A percentile compares a stretch with the other conserved stretches of the same genome.
Conservation (phyloP, 805 yeast genomes). For the Starmerella vaccinii region DNA sequence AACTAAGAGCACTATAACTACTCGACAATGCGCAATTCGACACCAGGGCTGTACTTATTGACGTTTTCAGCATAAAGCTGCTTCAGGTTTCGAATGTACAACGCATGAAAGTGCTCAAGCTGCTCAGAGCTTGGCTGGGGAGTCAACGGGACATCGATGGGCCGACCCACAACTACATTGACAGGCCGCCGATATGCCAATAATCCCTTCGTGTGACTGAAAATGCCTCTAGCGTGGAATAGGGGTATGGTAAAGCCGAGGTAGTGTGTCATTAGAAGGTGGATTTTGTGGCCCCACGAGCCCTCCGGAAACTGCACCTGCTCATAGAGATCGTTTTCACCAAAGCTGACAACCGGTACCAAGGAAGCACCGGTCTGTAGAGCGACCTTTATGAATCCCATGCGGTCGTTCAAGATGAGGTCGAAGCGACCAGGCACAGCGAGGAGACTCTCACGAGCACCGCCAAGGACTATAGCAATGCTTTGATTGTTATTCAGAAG, state of each 20-base stretch:
- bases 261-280: conserved; percentile 57
- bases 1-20: neutral
- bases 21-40: conserved; percentile 19
- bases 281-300: conserved; percentile 47
- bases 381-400: conserved; percentile 84
- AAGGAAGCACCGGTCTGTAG: conserved; percentile 66
- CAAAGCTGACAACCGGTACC: conserved; percentile 86
- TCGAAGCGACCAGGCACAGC: conserved; percentile 42
- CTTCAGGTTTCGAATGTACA: conserved; percentile 56
- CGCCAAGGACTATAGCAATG: conserved; percentile 87
- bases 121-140: conserved; percentile 12
- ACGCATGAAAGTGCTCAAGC: conserved; percentile 47
- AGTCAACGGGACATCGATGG: conserved; percentile 30
- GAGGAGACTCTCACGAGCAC: conserved; percentile 80
- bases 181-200: conserved; percentile 77
- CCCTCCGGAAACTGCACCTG: conserved; percentile 38
- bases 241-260: conserved; percentile 84
- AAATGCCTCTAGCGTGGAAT: conserved; percentile 83
- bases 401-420: conserved; percentile 63
- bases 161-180: conserved; percentile 44
- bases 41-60: conserved; percentile 25
- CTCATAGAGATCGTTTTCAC: conserved; percentile 63
- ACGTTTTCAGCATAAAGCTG: conserved; percentile 60
- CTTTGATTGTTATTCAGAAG: conserved; percentile 58
- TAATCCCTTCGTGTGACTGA: conserved; percentile 84